These are phyloP conservation scores for Torulaspora gathmanii DNA, from an alignment of 805 yeast genomes.

Conservation along the genomic window DNA sequence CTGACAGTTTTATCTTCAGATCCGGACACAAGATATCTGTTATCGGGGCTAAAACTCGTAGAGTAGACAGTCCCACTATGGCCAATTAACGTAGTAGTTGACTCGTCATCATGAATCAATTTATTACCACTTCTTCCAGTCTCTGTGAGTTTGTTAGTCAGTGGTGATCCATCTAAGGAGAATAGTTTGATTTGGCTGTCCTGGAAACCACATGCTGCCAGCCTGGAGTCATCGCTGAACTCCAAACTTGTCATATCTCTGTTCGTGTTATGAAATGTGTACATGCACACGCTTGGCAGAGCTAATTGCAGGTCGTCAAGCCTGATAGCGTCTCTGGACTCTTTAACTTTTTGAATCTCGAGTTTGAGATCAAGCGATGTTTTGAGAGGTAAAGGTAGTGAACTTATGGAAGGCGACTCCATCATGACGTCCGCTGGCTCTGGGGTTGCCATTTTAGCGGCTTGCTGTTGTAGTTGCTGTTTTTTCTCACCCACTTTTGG, in stretches of 20 bases:
- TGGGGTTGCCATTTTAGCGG: constrained; percentile 25
- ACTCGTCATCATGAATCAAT: constrained; percentile 37
- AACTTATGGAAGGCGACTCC: constrained; percentile 69
- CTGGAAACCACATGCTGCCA: constrained; percentile 91
- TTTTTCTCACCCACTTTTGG: constrained; percentile 16
- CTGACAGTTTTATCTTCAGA: constrained; percentile 92
- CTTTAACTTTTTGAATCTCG: constrained; percentile 74
- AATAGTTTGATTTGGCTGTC: constrained; percentile 88
- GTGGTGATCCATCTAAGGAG: constrained; percentile 88
- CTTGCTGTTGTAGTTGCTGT: constrained; percentile 25
- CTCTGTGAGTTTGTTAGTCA: constrained; percentile 47
- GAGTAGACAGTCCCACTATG: constrained; percentile 95
- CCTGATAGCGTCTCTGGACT: constrained; percentile 68
- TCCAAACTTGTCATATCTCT: constrained; percentile 80
- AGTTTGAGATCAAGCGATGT: constrained; percentile 74
- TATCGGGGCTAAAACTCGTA: constrained; percentile 85
- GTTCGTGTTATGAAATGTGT: constrained; percentile 93
- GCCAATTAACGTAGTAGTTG: constrained; percentile 54
- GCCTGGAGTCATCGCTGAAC: constrained; percentile 80
- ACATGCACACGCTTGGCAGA: constrained; percentile 94
- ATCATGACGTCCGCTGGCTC: constrained; percentile 30
- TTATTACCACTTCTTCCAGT: constrained; percentile 19
- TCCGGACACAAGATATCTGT: constrained; percentile 68
- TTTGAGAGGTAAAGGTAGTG: constrained; percentile 80
- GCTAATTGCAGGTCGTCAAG: constrained; percentile 68